A percentile compares a stretch with the other conserved stretches of the same genome.
These are phyloP conservation scores for Arabidopsis hybrid DNA, from an alignment of 441 rosid species.

Conservation along the genomic window DNA sequence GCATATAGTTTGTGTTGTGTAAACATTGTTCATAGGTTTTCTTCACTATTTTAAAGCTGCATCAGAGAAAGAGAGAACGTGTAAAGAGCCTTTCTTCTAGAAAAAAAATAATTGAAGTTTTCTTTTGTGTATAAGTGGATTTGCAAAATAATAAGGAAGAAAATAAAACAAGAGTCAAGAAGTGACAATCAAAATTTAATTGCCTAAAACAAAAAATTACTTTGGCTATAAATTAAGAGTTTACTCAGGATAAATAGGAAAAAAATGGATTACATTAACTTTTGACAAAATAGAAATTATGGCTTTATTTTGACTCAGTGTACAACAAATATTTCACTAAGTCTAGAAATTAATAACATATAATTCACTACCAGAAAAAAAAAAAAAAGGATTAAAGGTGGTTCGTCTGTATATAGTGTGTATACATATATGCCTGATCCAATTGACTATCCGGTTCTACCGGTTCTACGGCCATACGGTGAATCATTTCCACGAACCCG, in stretches of 20 bases:
- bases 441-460: slow-evolving; percentile 40
- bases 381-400: slow-evolving; percentile 32
- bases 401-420: slow-evolving; percentile 10
- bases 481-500: slow-evolving; percentile 33
- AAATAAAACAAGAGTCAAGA: background rate
- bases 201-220: background rate
- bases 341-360: background rate
- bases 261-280: background rate
- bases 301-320: slow-evolving; percentile 1
- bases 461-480: slow-evolving; percentile 32
- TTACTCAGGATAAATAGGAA: background rate
- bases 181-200: background rate
- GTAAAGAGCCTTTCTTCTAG: slow-evolving; percentile 32
- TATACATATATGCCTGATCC: slow-evolving; percentile 4
- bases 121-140: background rate
- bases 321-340: slow-evolving; percentile 12
- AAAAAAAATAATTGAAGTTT: slow-evolving; percentile 5
- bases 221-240: background rate
- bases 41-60: slow-evolving; percentile 9
- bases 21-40: slow-evolving; percentile 40
- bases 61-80: background rate
- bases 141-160: background rate
- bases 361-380: background rate
- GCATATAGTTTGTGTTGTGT: slow-evolving; percentile 29
- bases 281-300: background rate